Base-by-base conservation (phyloP, 805 yeast species). In the Tetrapisispora fleetii region DNA sequence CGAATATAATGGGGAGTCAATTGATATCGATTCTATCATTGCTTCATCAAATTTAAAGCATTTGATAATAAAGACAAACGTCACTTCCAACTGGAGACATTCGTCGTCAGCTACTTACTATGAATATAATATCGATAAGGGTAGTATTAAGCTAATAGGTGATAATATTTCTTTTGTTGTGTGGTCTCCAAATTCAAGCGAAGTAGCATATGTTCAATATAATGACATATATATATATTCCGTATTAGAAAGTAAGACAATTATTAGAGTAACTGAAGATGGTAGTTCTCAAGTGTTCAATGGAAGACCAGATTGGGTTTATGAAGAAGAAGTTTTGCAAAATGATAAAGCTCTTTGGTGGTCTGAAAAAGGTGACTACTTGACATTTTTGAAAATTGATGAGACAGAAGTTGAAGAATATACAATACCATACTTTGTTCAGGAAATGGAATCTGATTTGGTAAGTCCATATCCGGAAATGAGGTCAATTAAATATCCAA, bases 301-400 rank as follows among this genome's bases (percentile, higher is more conserved):
- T 60, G 96, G 96, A 2, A 81, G 82, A 52, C 95, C 96, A 0
- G 96, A 88, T 60, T 88, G 96, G 96, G 95, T 87, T 8, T 88
- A 88, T 56, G 96, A 89, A 60, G 96, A 88, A 56, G 96, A 88
- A 64, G 93, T 88, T 0, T 74, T 85, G 47, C 79, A 78, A 35
- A 75, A 78, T 22, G 88, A 82, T 56, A 67, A 74, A 21, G 86
- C 90, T 0, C 55, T 87, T 43, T 88, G 95, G 95, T 89, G 96
- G 96, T 83, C 95, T 5, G 86, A 86, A 9, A 65, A 71, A 39
- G 89, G 91, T 13, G 68, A 75, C n/a, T 74, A 71, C 56, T 60
- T 89, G 40, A 75, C 88, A 0, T 83, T 77, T 52, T 64, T 85
- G 55, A 74, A 80, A 49, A 77, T 85, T 36, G 81, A 88, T 62